A percentile compares a stretch with the other conserved stretches of the same genome.
These are phyloP conservation scores for Mucor plumbeus DNA, from an alignment of 371 early-diverging fungal genomes.

Conservation along the genomic window DNA sequence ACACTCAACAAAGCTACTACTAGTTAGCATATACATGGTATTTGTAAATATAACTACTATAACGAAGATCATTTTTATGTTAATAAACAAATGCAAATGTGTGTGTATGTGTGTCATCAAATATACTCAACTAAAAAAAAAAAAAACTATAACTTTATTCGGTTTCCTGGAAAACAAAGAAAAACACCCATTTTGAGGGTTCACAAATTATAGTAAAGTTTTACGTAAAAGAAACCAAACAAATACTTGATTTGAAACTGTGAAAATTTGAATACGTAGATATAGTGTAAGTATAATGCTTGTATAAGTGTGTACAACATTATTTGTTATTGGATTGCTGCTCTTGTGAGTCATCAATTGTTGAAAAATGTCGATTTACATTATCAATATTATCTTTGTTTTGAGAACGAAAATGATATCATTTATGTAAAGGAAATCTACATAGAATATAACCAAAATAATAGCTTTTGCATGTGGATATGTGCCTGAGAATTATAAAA, in stretches of 20 bases:
- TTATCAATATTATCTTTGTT: background rate
- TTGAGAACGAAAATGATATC: background rate
- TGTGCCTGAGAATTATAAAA: conserved; percentile 1
- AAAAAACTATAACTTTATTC: background rate
- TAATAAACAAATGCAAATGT: background rate
- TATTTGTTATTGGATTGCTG: background rate
- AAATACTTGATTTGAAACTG: background rate
- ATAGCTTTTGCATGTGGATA: background rate
- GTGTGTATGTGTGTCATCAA: background rate
- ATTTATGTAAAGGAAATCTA: background rate
- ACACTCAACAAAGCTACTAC: background rate
- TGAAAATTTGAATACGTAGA: background rate
- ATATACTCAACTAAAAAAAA: conserved; percentile 4
- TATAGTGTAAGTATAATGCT: background rate
- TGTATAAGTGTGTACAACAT: background rate
- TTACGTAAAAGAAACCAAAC: background rate
- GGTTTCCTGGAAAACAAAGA: background rate
- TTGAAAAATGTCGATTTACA: background rate
- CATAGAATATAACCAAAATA: background rate
- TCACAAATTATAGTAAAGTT: background rate
- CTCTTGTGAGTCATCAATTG: background rate
- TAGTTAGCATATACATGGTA: background rate
- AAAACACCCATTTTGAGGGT: background rate
- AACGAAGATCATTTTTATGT: conserved; percentile 3
- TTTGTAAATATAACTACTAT: background rate